phyloP scores from a whole-genome alignment of 2,329 filamentous ascomycete genomes.

The Fusarium praegraminearum region DNA sequence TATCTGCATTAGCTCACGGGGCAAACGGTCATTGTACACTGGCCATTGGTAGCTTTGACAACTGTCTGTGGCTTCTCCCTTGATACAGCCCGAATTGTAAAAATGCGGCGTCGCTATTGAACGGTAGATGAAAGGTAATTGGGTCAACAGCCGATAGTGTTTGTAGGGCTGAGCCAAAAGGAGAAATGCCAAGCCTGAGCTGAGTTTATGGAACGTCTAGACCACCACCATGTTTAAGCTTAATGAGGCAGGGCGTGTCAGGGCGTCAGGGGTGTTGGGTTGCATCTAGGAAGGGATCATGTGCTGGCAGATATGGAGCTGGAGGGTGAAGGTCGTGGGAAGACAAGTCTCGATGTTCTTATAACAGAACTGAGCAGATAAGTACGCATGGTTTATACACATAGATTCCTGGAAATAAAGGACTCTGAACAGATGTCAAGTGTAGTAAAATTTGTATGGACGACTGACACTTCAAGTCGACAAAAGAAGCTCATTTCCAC shows the following conservation, averaged over 20 bases:
- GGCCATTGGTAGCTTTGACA: slow-evolving; percentile 11
- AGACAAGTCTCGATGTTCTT: no score
- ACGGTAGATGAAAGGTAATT: not conserved
- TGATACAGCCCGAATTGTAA: not conserved
- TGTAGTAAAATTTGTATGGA: not conserved
- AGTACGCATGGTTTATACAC: not conserved
- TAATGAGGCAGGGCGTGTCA: not conserved
- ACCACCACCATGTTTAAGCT: slow-evolving; percentile 31
- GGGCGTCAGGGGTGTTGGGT: slow-evolving; percentile 4
- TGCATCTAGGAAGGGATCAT: slow-evolving; percentile 1
- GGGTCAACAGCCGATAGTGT: slow-evolving; percentile 11
- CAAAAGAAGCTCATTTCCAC: slow-evolving; percentile 14
- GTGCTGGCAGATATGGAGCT: not conserved
- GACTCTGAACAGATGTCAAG: not conserved
- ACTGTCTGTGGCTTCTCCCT: slow-evolving; percentile 24
- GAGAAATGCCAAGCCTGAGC: slow-evolving; percentile 27
- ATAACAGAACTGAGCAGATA: not conserved
- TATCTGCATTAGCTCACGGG: not conserved
- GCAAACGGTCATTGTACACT: not conserved
- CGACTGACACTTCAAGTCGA: not conserved
- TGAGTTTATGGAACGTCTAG: slow-evolving; percentile 22
- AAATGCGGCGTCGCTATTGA: slow-evolving; percentile 16
- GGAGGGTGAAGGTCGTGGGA: not conserved
- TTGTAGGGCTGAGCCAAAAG: slow-evolving; percentile 30
- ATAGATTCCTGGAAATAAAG: not conserved